phyloP scores from a whole-genome alignment of 768 basidiomycete genomes.

The Russula lepida region DNA sequence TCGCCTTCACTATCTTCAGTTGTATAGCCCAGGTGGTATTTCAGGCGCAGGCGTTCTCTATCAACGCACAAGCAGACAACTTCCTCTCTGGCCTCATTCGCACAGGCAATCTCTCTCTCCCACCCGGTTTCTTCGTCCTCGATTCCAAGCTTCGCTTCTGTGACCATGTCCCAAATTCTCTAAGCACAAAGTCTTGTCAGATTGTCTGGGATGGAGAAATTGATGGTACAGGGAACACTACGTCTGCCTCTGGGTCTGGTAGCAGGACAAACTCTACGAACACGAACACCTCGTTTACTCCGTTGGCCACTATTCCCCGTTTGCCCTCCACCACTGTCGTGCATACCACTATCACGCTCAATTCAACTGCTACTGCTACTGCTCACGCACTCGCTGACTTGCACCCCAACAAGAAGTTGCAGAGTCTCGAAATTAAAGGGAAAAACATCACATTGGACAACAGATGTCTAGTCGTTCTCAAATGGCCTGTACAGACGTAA shows the following conservation, averaged over 20 bases:
- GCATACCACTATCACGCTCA: not conserved
- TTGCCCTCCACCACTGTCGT: not conserved
- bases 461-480: slow-evolving; percentile 51
- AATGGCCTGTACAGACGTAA: slow-evolving; percentile 64
- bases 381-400: not conserved
- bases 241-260: not conserved
- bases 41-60: slow-evolving; percentile 57
- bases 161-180: slow-evolving; percentile 37
- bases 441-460: slow-evolving; percentile 33
- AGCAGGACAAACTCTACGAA: slow-evolving; percentile 10
- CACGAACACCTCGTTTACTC: not conserved
- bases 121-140: slow-evolving; percentile 45
- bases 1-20: slow-evolving; percentile 57
- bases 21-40: slow-evolving; percentile 60
- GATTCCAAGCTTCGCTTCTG: slow-evolving; percentile 49
- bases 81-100: slow-evolving; percentile 44
- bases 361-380: not conserved
- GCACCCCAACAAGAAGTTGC: slow-evolving; percentile 18
- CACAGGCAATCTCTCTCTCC: slow-evolving; percentile 40
- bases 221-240: not conserved
- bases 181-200: slow-evolving; percentile 35
- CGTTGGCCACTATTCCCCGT: not conserved
- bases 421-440: slow-evolving; percentile 30
- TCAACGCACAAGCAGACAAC: slow-evolving; percentile 50
- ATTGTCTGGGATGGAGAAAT: slow-evolving; percentile 47